phyloP scores from a whole-genome alignment of 1,284 basidiomycete species.

The Neonothopanus nambi region DNA sequence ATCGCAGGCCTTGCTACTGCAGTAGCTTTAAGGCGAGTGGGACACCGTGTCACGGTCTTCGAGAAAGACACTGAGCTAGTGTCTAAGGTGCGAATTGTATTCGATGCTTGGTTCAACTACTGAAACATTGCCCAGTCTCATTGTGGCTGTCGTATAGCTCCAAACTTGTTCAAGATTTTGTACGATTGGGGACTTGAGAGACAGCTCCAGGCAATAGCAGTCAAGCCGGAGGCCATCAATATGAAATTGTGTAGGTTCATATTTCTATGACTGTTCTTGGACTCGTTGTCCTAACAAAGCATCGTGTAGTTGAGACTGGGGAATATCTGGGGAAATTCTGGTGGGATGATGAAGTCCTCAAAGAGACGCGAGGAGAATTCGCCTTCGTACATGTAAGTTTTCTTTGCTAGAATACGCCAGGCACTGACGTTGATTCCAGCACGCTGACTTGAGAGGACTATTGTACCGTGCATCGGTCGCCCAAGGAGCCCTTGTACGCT shows the following conservation, averaged over 20 bases:
- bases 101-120: neutral
- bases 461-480: slow-evolving; percentile 46
- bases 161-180: slow-evolving; percentile 54
- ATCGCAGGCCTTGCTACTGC: slow-evolving; percentile 56
- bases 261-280: slow-evolving; percentile 18
- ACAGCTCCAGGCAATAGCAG: slow-evolving; percentile 35
- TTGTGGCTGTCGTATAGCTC: slow-evolving; percentile 48
- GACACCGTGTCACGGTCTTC: slow-evolving; percentile 55
- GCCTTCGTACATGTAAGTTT: slow-evolving; percentile 8
- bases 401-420: neutral
- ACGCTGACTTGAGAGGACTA: slow-evolving; percentile 18
- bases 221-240: slow-evolving; percentile 26
- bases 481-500: slow-evolving; percentile 43
- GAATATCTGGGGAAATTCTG: slow-evolving; percentile 11
- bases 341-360: slow-evolving; percentile 12
- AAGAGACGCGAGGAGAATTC: slow-evolving; percentile 13
- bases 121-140: slow-evolving; percentile 24
- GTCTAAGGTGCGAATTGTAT: slow-evolving; percentile 23
- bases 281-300: neutral
- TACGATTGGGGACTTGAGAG: slow-evolving; percentile 50
- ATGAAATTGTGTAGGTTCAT: slow-evolving; percentile 15
- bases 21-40: slow-evolving; percentile 51
- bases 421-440: neutral
- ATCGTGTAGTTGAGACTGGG: slow-evolving; percentile 7
- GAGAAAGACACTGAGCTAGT: slow-evolving; percentile 43